A percentile compares a stretch with the other conserved stretches of the same genome.
Evolutionary conservation across 208 protist species (phyloP).

Genomic region (Naegleria fowleri): DNA sequence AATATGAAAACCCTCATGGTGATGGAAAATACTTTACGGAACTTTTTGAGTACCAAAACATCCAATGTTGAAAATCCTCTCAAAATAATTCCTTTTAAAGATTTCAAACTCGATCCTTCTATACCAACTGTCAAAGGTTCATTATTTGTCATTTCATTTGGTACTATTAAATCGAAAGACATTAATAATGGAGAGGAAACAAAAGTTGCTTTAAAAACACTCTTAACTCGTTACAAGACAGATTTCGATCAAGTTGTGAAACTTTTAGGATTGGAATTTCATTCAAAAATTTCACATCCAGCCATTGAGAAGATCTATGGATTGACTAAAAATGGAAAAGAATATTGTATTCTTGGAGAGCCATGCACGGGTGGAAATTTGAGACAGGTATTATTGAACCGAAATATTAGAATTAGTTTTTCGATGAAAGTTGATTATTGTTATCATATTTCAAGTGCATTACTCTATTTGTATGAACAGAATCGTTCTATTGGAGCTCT

Average conservation of each 20-base stretch:
- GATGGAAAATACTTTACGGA: too few relatives aligned
- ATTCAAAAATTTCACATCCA: background rate
- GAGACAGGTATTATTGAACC: background rate
- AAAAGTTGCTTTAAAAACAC: background rate
- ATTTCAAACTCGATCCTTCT: background rate
- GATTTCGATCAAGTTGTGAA: background rate
- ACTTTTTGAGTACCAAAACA: too few relatives aligned
- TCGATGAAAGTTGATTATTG: background rate
- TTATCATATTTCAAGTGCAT: background rate
- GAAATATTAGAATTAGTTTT: background rate
- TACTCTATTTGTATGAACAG: background rate
- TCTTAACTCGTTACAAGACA: background rate
- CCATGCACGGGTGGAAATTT: background rate
- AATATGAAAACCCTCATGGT: too few relatives aligned
- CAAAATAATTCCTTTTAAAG: background rate
- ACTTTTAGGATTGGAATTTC: background rate
- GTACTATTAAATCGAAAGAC: background rate
- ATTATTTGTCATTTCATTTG: background rate
- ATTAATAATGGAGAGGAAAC: background rate
- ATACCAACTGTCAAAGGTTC: background rate
- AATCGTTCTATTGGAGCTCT: background rate
- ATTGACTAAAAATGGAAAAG: background rate
- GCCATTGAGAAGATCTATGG: background rate
- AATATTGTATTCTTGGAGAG: background rate
- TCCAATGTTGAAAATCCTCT: background rate